Percentiles rank a stretch among this genome's conserved stretches.
These are phyloP conservation scores for Saksenaea oblongispora DNA, from an alignment of 371 early-diverging fungal species.

Conservation along the genomic window DNA sequence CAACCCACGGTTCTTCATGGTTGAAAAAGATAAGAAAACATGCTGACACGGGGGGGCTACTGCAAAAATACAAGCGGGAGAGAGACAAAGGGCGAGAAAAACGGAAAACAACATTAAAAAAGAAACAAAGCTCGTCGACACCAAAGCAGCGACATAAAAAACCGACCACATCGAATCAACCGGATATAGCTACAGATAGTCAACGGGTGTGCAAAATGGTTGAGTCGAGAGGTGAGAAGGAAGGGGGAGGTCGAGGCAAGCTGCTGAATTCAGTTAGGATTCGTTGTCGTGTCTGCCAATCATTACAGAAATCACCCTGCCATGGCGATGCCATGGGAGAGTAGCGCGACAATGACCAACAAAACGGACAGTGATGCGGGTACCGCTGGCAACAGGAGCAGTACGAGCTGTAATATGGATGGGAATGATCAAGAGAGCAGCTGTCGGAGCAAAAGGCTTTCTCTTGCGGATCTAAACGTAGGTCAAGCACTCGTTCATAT, in stretches of 20 bases:
- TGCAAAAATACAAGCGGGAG: background rate
- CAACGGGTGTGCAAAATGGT: background rate
- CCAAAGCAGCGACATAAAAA: too few species aligned
- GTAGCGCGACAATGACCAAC: too few species aligned
- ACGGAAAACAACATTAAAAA: background rate
- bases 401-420: too few species aligned
- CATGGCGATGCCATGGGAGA: too few species aligned
- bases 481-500: background rate
- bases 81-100: background rate
- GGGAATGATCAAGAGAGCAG: background rate
- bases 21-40: background rate
- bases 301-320: background rate
- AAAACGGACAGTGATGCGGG: too few species aligned
- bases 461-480: background rate
- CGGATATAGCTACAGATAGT: background rate
- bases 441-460: background rate
- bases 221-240: background rate
- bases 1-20: background rate
- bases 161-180: background rate
- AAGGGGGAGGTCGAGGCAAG: background rate
- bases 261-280: background rate
- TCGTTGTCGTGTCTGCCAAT: background rate
- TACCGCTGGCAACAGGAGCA: too few species aligned
- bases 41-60: background rate
- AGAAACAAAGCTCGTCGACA: too few species aligned